These are phyloP conservation scores for Rubus idaeus DNA, from an alignment of 306 rosid genomes.

Conservation along the genomic window DNA sequence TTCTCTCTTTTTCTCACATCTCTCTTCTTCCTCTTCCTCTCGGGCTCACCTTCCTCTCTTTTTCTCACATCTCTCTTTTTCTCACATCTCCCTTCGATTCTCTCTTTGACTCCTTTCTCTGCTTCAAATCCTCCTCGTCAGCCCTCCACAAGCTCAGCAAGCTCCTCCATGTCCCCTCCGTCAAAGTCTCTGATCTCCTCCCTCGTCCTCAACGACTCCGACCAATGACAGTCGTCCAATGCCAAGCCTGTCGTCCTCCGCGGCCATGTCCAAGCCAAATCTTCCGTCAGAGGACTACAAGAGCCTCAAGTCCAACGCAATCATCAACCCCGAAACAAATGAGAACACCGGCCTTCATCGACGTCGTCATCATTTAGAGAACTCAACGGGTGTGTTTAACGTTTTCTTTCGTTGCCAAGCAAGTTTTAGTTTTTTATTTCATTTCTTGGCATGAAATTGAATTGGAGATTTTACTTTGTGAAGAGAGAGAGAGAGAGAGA, in stretches of 20 bases:
- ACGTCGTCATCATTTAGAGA: constrained; percentile 63
- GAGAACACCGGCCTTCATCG: constrained; percentile 62
- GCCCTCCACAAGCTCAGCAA: constrained; percentile 53
- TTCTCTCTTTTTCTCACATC: no score
- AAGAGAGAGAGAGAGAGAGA: constrained; percentile 24
- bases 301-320: constrained; percentile 35
- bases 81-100: no score
- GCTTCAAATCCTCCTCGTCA: constrained; percentile 43
- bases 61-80: no score
- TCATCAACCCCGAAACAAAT: constrained; percentile 63
- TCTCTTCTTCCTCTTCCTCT: no score
- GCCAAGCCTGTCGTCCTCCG: constrained; percentile 53
- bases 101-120: constrained; percentile 45
- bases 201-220: constrained; percentile 38
- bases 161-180: constrained; percentile 73
- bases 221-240: constrained; percentile 25
- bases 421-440: neutral
- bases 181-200: constrained; percentile 76
- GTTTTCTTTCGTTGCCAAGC: neutral
- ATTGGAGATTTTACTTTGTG: constrained; percentile 4
- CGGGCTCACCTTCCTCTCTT: no score
- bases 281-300: constrained; percentile 68
- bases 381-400: constrained; percentile 60
- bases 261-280: no score
- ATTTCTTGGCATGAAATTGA: neutral